These are phyloP conservation scores for Claviceps capensis DNA, from an alignment of 2,329 filamentous ascomycete genomes.

Conservation along the genomic window DNA sequence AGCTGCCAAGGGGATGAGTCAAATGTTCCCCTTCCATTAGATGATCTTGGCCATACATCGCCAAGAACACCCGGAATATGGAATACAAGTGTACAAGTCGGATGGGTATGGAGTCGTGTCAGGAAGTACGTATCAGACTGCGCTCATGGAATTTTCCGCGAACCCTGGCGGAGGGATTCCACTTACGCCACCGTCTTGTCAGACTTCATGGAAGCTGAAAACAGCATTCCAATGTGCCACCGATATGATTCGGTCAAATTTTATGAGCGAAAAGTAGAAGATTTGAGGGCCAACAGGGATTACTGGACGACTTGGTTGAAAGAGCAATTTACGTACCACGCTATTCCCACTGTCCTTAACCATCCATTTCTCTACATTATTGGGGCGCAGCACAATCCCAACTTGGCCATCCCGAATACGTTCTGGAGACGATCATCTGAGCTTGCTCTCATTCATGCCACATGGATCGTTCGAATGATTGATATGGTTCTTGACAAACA, in stretches of 20 bases:
- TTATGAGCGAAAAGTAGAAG: constrained; percentile 32
- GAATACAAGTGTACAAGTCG: constrained; percentile 34
- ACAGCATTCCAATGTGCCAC: constrained; percentile 33
- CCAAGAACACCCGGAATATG: constrained; percentile 32
- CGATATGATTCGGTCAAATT: constrained; percentile 39
- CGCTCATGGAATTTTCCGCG: constrained; percentile 30
- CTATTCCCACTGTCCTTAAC: constrained; percentile 35
- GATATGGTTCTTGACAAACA: constrained; percentile 39
- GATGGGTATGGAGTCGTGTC: constrained; percentile 37
- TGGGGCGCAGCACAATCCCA: constrained; percentile 36
- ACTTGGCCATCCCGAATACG: constrained; percentile 37
- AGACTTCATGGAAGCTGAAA: constrained; percentile 37
- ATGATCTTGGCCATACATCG: constrained; percentile 28
- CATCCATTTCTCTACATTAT: constrained; percentile 40
- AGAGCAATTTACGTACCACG: constrained; percentile 39
- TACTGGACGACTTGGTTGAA: constrained; percentile 41
- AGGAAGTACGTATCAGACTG: constrained; percentile 34
- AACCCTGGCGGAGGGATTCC: constrained; percentile 38
- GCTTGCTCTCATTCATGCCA: constrained; percentile 35
- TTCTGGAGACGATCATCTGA: constrained; percentile 40
- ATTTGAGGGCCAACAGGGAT: constrained; percentile 28
- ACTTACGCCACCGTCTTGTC: constrained; percentile 36
- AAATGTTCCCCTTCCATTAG: constrained; percentile 26
- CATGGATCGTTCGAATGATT: constrained; percentile 40
- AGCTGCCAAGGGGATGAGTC: constrained; percentile 13